Base-by-base conservation (phyloP, 352 stramenopile genomes). In the Pythium phragmiticola region DNA sequence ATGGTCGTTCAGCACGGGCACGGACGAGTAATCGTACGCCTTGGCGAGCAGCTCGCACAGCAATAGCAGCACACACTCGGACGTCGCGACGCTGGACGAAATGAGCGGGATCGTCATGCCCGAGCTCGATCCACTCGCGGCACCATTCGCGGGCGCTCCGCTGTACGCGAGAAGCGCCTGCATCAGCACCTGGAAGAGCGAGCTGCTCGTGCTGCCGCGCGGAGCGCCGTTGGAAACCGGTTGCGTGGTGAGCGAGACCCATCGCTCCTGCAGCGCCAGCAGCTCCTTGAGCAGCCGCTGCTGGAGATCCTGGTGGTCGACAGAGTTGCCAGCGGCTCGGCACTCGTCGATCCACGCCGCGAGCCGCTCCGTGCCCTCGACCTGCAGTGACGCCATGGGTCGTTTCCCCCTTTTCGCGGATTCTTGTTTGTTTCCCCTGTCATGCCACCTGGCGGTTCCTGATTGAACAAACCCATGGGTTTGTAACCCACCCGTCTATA, bases 21-120 rank as follows among this genome's bases (percentile, higher is more conserved):
- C 75, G 11, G 77, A 72, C 4, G 81, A 78, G 65, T 88, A 93
- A 60, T 94, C 85, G 68, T 92, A 95, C 21, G 77, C 69, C 21
- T 73, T 74, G 54, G 87, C 80, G 37, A 95, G 65, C 41, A 92
- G 57, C 46, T 95, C 84, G 70, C 76, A 89, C 33, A 93, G 56
- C 8, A 95, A 60, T 37, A 75, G 75, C 28, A 88, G 74, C 17
- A 94, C 68, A 56, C 78, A 81, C 61, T 95, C 84, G 17, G 84
- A 92, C 9, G 84, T 89, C 58, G 60, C 52, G 9, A 69, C 59
- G 19, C 62, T 64, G 19, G 78, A 78, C 46, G 84, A 77, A 26
- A 78, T 74, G 42, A 89, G 60, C 36, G 81, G 76, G 57, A 89
- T 76, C 56, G 72, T 70, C 70, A 86, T 78, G 30, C 66, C 63